Conservation (phyloP, 495 filamentous ascomycete genomes). For the Lasiosphaeria miniovina region DNA sequence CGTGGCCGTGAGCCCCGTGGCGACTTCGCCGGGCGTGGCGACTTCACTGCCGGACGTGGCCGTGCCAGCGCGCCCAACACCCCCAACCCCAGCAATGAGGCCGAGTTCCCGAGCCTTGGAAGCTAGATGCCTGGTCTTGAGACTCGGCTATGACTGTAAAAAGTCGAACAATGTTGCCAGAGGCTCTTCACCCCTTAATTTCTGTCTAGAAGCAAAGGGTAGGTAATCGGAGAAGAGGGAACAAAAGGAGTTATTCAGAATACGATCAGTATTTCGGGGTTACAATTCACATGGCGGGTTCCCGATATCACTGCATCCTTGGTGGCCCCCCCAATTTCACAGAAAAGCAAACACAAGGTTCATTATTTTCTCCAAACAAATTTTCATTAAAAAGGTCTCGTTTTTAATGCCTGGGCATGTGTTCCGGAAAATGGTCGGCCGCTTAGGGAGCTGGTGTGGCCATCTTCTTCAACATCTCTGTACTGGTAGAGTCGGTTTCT, state of each 20-base stretch:
- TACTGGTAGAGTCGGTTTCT: slow-evolving; percentile 19
- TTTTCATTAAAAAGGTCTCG: slow-evolving; percentile 8
- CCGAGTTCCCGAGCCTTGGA: slow-evolving; percentile 73
- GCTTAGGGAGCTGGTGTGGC: slow-evolving; percentile 13
- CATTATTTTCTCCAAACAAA: slow-evolving; percentile 2
- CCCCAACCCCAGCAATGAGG: slow-evolving; percentile 63
- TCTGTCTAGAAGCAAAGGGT: background rate
- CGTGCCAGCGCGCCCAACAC: slow-evolving; percentile 28
- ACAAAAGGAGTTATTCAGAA: slow-evolving; percentile 14
- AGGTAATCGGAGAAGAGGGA: slow-evolving; percentile 5
- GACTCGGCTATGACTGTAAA: background rate
- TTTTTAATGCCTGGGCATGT: slow-evolving; percentile 14
- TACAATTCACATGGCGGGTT: slow-evolving; percentile 9
- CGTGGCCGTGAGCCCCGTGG: slow-evolving; percentile 38
- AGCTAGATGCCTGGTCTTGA: slow-evolving; percentile 17
- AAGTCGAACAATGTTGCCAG: slow-evolving; percentile 3
- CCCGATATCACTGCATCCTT: slow-evolving; percentile 4
- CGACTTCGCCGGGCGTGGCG: slow-evolving; percentile 7
- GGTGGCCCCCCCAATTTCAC: slow-evolving; percentile 5
- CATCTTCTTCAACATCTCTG: slow-evolving; percentile 22
- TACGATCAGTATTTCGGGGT: slow-evolving; percentile 15
- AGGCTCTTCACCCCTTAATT: background rate
- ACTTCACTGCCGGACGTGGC: background rate
- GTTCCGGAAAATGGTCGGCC: slow-evolving; percentile 18
- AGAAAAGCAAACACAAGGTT: slow-evolving; percentile 15